These are phyloP conservation scores for Hansenula lynferdii DNA, from an alignment of 1,139 yeast species.

Conservation along the genomic window DNA sequence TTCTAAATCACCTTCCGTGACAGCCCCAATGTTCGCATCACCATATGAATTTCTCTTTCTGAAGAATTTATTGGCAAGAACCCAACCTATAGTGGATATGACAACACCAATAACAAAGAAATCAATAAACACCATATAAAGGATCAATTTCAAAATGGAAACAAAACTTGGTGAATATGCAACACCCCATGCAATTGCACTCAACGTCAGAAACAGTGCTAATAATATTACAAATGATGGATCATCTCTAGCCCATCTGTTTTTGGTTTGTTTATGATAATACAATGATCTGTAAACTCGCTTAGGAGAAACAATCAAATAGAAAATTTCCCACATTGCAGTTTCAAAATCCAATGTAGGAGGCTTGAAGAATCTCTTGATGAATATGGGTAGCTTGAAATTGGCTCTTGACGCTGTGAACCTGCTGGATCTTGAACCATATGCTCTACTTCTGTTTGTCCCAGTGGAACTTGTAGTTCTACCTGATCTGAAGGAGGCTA, in stretches of 20 bases:
- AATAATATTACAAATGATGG: conserved; percentile 80
- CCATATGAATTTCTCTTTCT: conserved; percentile 29
- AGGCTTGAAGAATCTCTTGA: conserved; percentile 59
- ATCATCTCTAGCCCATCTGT: conserved; percentile 83
- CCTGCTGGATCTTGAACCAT: conserved; percentile 6
- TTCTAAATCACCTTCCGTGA: conserved; percentile 57
- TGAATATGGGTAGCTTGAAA: conserved; percentile 33
- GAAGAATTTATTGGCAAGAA: conserved; percentile 60
- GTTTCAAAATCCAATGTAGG: conserved; percentile 87
- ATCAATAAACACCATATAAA: conserved; percentile 84
- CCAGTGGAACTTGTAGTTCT: conserved; percentile 10
- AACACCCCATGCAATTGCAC: conserved; percentile 89
- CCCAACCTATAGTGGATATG: conserved; percentile 71
- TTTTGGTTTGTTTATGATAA: conserved; percentile 68
- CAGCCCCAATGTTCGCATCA: conserved; percentile 31
- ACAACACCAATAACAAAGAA: conserved; percentile 67
- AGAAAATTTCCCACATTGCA: conserved; percentile 85
- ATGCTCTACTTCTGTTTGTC: conserved; percentile 4
- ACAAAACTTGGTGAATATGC: conserved; percentile 64
- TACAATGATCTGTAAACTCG: conserved; percentile 79
- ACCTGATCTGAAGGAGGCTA: conserved; percentile 19
- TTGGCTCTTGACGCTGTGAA: conserved; percentile 6
- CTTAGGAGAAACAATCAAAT: conserved; percentile 68
- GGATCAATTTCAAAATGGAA: conserved; percentile 57
- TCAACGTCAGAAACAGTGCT: conserved; percentile 55